phyloP scores from a whole-genome alignment of 768 basidiomycete genomes.

The Tephrocybe rancida region DNA sequence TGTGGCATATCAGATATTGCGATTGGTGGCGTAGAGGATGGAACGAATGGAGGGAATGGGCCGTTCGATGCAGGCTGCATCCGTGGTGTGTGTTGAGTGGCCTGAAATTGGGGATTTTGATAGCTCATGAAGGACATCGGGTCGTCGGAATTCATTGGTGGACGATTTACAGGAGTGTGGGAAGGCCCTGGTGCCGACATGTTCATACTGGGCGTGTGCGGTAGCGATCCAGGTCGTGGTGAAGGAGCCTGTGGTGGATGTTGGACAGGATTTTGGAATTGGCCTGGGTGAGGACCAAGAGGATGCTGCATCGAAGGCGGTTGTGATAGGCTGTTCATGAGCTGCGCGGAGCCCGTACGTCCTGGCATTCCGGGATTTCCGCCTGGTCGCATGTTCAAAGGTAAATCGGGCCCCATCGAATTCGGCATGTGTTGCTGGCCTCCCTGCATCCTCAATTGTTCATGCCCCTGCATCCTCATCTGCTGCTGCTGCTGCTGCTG shows the following conservation, averaged over 20 bases:
- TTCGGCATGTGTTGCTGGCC: constrained; percentile 10
- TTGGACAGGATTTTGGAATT: constrained; percentile 38
- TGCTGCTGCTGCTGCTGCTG: neutral
- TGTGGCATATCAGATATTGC: constrained; percentile 48
- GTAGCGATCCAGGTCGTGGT: constrained; percentile 39
- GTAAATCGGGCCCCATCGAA: constrained; percentile 42
- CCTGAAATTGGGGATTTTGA: constrained; percentile 32
- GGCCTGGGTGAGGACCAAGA: constrained; percentile 34
- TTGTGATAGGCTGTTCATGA: constrained; percentile 50
- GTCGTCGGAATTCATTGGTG: constrained; percentile 49
- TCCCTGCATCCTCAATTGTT: constrained; percentile 43
- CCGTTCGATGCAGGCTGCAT: constrained; percentile 26
- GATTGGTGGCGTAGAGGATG: constrained; percentile 52
- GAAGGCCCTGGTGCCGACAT: constrained; percentile 39
- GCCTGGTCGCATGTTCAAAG: constrained; percentile 39
- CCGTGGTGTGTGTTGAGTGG: constrained; percentile 33
- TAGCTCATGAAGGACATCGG: constrained; percentile 46
- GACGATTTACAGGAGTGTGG: constrained; percentile 41
- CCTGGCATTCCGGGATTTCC: constrained; percentile 41
- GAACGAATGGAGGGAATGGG: constrained; percentile 42
- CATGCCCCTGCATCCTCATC: constrained; percentile 39
- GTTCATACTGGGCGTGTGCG: constrained; percentile 43
- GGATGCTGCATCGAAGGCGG: constrained; percentile 34
- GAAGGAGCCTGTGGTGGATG: constrained; percentile 41
- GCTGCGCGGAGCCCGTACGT: constrained; percentile 44